A percentile compares a stretch with the other conserved stretches of the same genome.
These are phyloP conservation scores for Yarrowia deformans DNA, from an alignment of 805 yeast species.

Conservation along the genomic window DNA sequence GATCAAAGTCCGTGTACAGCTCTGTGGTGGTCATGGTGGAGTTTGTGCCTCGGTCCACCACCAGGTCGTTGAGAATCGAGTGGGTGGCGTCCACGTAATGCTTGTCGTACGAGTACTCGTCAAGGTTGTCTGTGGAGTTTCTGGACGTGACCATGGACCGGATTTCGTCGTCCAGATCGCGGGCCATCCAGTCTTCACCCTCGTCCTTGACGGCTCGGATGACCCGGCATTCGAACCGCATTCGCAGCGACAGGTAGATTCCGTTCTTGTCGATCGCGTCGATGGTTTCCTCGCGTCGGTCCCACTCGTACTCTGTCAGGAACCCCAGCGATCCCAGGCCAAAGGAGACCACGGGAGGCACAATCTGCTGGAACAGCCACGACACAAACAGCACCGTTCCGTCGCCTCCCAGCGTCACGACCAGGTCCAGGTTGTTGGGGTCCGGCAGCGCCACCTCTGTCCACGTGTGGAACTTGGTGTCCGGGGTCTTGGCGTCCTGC, in stretches of 20 bases:
- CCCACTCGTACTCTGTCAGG: slow-evolving; percentile 71
- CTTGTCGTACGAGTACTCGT: slow-evolving; percentile 41
- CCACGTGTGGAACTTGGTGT: slow-evolving; percentile 3
- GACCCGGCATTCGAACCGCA: slow-evolving; percentile 60
- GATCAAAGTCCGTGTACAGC: slow-evolving; percentile 57
- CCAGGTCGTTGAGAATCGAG: slow-evolving; percentile 60
- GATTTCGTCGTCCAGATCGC: slow-evolving; percentile 47
- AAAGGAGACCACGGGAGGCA: slow-evolving; percentile 91
- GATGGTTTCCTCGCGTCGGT: slow-evolving; percentile 52
- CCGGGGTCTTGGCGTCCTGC: slow-evolving; percentile 58
- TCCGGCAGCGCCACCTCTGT: slow-evolving; percentile 49
- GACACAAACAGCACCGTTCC: slow-evolving; percentile 94
- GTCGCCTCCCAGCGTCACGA: slow-evolving; percentile 90
- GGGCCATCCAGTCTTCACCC: slow-evolving; percentile 40
- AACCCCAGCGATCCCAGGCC: slow-evolving; percentile 93
- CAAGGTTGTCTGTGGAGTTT: slow-evolving; percentile 30
- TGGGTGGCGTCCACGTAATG: slow-evolving; percentile 50
- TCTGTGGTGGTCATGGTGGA: slow-evolving; percentile 61
- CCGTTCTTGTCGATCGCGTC: slow-evolving; percentile 54
- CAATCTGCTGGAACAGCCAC: slow-evolving; percentile 79
- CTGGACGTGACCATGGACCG: slow-evolving; percentile 24
- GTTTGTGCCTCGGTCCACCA: slow-evolving; percentile 61
- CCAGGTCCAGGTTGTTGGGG: slow-evolving; percentile 62
- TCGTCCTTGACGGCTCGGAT: slow-evolving; percentile 50
- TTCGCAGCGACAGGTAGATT: slow-evolving; percentile 57